A percentile compares a stretch with the other conserved stretches of the same genome.
phyloP scores from a whole-genome alignment of 129 eudicot genomes.

The Artemisia argyi region DNA sequence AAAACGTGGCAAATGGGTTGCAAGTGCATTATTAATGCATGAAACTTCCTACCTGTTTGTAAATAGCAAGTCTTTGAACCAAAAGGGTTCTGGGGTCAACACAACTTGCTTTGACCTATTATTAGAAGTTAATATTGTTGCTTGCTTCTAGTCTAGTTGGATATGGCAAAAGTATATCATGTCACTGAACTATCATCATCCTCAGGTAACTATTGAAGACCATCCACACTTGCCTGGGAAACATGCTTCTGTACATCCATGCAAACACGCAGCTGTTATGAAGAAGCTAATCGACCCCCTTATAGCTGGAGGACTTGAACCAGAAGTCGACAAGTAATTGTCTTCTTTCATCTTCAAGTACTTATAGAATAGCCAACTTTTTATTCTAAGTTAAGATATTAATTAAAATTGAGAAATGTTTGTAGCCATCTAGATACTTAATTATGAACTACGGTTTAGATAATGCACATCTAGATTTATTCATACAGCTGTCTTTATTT shows the following conservation, averaged over 20 bases:
- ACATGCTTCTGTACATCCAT: conserved; percentile 98
- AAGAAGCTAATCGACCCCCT: conserved; percentile 94
- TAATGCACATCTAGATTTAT: not conserved
- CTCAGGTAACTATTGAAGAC: conserved; percentile 93
- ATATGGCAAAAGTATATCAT: not conserved
- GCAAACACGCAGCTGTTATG: conserved; percentile 98
- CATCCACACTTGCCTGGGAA: conserved; percentile 96
- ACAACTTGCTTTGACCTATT: not conserved
- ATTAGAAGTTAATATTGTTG: not conserved
- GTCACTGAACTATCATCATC: not conserved
- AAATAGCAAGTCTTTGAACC: too few relatives aligned
- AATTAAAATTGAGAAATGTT: not conserved
- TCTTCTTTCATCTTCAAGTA: conserved; percentile 1
- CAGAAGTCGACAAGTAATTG: conserved; percentile 96
- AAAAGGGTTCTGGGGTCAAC: not conserved
- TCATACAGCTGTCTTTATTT: not conserved
- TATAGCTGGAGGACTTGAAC: conserved; percentile 92
- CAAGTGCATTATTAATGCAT: too few relatives aligned
- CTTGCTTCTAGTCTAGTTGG: conserved; percentile 7
- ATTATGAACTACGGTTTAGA: conserved; percentile 4
- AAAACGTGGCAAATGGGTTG: too few relatives aligned
- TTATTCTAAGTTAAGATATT: not conserved
- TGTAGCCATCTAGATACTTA: not conserved
- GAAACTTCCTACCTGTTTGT: too few relatives aligned
- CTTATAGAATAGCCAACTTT: not conserved